A percentile compares a stretch with the other conserved stretches of the same genome.
These are phyloP conservation scores for Ophioceras dolichostomum DNA, from an alignment of 2,329 filamentous ascomycete species.

Conservation along the genomic window DNA sequence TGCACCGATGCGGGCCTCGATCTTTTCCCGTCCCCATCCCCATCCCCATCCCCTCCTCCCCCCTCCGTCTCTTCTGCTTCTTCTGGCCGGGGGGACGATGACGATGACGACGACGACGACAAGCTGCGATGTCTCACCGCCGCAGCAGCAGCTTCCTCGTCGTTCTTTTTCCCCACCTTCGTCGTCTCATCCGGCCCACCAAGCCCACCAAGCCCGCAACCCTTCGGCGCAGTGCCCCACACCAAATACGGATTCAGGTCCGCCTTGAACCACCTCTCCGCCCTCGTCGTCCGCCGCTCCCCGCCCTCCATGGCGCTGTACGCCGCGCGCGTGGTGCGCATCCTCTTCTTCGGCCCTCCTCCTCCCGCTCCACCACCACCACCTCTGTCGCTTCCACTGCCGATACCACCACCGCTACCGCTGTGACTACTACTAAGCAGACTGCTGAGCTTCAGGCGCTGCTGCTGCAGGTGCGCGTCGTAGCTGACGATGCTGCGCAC, in stretches of 20 bases:
- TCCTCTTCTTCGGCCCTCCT: slow-evolving; percentile 28
- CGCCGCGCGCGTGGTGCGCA: slow-evolving; percentile 56
- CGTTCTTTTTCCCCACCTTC: slow-evolving; percentile 1
- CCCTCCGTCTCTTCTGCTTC: too few relatives aligned
- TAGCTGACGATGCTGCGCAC: slow-evolving; percentile 74
- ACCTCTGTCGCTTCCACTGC: too few relatives aligned
- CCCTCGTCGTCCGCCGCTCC: slow-evolving; percentile 45
- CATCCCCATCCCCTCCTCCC: too few relatives aligned
- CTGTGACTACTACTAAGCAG: slow-evolving; percentile 42
- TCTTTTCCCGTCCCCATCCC: too few relatives aligned
- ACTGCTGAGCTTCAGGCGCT: slow-evolving; percentile 44
- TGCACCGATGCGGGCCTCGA: too few relatives aligned
- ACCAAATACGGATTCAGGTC: slow-evolving; percentile 43
- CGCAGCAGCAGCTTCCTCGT: slow-evolving; percentile 1
- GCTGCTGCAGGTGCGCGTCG: slow-evolving; percentile 58
- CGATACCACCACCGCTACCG: slow-evolving; percentile 15
- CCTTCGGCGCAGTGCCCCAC: slow-evolving; percentile 36
- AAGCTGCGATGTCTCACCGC: too few relatives aligned
- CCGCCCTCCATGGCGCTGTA: slow-evolving; percentile 60
- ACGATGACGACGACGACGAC: too few relatives aligned
- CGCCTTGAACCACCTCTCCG: slow-evolving; percentile 54
- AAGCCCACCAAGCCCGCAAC: too few relatives aligned
- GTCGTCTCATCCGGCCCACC: too few relatives aligned
- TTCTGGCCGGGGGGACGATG: too few relatives aligned
- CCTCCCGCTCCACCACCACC: slow-evolving; percentile 16